Conservation (phyloP, 192 early-diverging fungal species). For the Linnemannia schmuckeri region DNA sequence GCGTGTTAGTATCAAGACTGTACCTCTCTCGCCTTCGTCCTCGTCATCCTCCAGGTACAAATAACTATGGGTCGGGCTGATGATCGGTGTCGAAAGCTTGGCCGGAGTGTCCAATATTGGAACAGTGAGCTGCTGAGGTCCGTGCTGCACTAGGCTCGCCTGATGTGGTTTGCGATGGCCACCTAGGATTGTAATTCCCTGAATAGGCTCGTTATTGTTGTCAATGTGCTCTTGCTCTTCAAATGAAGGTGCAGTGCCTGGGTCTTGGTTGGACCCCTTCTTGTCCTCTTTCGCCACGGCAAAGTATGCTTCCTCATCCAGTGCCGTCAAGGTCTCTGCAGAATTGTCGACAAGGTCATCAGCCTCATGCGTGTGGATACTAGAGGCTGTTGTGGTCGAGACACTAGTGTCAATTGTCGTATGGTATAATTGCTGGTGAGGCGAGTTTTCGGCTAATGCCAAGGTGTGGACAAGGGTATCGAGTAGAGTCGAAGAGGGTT, state of each 20-base stretch:
- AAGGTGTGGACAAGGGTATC: background rate
- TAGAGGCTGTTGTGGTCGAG: no score
- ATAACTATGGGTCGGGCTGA: background rate
- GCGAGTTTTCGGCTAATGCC: background rate
- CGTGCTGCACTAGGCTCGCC: background rate
- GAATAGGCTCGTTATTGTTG: background rate
- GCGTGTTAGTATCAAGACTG: background rate
- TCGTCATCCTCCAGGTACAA: background rate
- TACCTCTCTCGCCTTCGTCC: background rate
- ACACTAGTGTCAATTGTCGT: no score
- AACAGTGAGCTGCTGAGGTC: background rate
- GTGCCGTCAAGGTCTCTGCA: no score
- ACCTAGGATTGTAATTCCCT: background rate
- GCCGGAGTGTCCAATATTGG: background rate
- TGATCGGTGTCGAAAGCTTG: background rate
- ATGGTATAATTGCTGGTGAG: background rate
- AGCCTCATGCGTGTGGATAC: no score
- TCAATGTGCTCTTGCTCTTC: background rate
- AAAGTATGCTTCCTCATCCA: no score
- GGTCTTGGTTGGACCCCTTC: background rate
- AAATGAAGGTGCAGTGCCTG: background rate
- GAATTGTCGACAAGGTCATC: no score
- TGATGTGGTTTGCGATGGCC: background rate
- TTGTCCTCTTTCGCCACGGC: background rate
- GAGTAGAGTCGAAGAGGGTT: background rate